Conservation (phyloP, 768 basidiomycete species). For the Tylopilus balloui region DNA sequence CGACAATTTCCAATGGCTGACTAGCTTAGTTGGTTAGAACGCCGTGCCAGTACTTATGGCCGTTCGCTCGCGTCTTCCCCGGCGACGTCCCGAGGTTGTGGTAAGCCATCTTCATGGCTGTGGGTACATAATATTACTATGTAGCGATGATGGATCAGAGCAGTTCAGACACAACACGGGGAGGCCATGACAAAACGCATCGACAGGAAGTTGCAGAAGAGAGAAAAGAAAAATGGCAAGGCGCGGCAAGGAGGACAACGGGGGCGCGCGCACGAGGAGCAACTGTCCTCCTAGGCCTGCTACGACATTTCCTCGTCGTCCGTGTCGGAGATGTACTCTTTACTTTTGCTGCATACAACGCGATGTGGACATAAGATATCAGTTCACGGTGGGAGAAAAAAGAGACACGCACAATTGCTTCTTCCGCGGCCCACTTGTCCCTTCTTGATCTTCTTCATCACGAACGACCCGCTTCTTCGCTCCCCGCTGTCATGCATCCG, state of each 20-base stretch:
- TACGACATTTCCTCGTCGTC: slow-evolving; percentile 74
- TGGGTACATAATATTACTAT: too few relatives aligned
- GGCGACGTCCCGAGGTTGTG: too few relatives aligned
- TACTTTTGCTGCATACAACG: slow-evolving; percentile 74
- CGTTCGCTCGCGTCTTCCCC: too few relatives aligned
- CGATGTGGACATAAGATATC: slow-evolving; percentile 3
- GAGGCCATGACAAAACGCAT: neutral
- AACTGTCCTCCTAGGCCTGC: slow-evolving; percentile 12
- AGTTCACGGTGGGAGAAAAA: neutral
- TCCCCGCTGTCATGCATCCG: slow-evolving; percentile 32
- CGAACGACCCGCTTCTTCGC: slow-evolving; percentile 73
- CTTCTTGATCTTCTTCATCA: slow-evolving; percentile 76
- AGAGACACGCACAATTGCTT: slow-evolving; percentile 64
- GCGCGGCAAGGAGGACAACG: neutral
- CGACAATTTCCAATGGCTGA: slow-evolving; percentile 45
- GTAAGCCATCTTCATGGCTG: too few relatives aligned
- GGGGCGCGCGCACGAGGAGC: neutral
- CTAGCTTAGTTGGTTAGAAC: slow-evolving; percentile 95
- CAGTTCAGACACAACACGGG: neutral
- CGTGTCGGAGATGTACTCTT: slow-evolving; percentile 81
- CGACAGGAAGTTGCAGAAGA: neutral
- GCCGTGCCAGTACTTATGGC: slow-evolving; percentile 67
- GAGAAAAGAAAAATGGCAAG: too few relatives aligned
- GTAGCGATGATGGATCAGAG: too few relatives aligned
- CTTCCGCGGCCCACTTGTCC: slow-evolving; percentile 57